Evolutionary conservation across 345 rosid species (phyloP).

Genomic region (Rhodamnia rubescens): DNA sequence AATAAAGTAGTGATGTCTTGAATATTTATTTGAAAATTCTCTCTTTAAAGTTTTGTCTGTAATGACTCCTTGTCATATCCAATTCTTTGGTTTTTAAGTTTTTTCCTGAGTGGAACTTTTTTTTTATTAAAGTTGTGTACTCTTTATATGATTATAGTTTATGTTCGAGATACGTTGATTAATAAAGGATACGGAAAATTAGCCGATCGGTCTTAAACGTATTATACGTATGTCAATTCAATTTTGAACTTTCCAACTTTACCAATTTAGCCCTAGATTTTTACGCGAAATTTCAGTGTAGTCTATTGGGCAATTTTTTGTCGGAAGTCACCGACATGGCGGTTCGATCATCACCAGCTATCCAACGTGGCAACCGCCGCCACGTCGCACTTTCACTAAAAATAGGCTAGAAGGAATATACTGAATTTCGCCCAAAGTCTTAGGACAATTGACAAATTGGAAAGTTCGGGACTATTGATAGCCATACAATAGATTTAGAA

Average conservation of each 20-base stretch:
- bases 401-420: background rate
- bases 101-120: background rate
- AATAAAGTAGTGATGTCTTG: background rate
- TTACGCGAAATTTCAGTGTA: background rate
- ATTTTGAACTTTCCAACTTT: background rate
- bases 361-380: background rate
- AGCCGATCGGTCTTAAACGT: background rate
- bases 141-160: background rate
- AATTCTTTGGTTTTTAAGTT: background rate
- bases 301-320: background rate
- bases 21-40: background rate
- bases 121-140: background rate
- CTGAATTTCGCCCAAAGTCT: background rate
- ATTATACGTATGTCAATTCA: background rate
- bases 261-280: background rate
- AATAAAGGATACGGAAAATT: background rate
- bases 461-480: background rate
- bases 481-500: background rate
- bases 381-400: accelerated
- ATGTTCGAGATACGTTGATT: background rate
- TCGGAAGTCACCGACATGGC: background rate
- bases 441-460: background rate
- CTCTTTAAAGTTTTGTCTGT: background rate
- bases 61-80: background rate
- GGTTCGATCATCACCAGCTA: background rate